Evolutionary conservation across 176 grass and related monocot genomes (phyloP).

Genomic region (Melocanna baccifera): DNA sequence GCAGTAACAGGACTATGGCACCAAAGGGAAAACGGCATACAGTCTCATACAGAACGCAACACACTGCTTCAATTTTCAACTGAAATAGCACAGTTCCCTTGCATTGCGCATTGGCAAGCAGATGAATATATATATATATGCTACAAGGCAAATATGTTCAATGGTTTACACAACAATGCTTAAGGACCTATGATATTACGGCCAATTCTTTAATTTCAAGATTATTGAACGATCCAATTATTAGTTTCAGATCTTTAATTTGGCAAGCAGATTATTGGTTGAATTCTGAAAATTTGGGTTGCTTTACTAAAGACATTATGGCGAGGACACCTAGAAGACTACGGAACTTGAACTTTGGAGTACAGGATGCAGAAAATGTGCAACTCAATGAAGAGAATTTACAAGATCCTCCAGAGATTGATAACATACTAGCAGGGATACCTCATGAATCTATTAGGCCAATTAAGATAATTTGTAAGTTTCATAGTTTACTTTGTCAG

Average conservation of each 20-base stretch:
- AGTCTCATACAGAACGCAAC: slow-evolving; percentile 49
- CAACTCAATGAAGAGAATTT: neutral
- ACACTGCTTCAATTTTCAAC: slow-evolving; percentile 15
- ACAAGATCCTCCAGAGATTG: neutral
- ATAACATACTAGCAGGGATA: neutral
- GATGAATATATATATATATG: neutral
- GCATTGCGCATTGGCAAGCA: neutral
- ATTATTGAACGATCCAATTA: neutral
- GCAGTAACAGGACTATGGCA: slow-evolving; percentile 38
- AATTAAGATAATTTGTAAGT: neutral
- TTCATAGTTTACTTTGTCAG: neutral
- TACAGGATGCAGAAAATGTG: neutral
- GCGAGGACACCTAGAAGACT: neutral
- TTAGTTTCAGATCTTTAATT: no score
- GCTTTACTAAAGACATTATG: neutral
- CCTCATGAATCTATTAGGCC: neutral
- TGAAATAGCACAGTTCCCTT: neutral
- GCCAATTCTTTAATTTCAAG: neutral
- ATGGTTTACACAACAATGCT: neutral
- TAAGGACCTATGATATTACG: neutral
- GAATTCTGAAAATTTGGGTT: no score
- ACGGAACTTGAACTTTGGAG: neutral
- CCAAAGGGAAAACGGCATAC: slow-evolving; percentile 34
- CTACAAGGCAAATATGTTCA: neutral
- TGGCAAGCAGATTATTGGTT: no score